Conservation (phyloP, 345 rosid genomes). For the Isatis tinctoria region DNA sequence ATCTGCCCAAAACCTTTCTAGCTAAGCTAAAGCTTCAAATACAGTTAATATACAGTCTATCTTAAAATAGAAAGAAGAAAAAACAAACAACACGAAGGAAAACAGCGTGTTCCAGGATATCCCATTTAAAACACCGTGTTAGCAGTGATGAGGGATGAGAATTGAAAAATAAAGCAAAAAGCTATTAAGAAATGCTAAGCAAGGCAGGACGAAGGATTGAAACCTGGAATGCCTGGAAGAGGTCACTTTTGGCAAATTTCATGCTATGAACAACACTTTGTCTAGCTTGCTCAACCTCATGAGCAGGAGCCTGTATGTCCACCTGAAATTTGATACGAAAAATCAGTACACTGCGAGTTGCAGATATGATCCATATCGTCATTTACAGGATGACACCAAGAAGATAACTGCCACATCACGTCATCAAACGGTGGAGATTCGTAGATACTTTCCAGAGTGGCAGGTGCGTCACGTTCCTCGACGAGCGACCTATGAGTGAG, state of each 20-base stretch:
- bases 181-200: not conserved
- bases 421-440: slow-evolving; percentile 93
- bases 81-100: no score
- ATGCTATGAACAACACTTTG: slow-evolving; percentile 96
- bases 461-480: slow-evolving; percentile 86
- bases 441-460: slow-evolving; percentile 56
- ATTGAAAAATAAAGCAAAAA: not conserved
- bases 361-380: not conserved
- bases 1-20: no score
- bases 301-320: slow-evolving; percentile 95
- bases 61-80: no score
- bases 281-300: slow-evolving; percentile 90
- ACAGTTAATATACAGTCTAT: no score
- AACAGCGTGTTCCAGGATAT: not conserved
- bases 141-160: not conserved
- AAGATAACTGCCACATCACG: slow-evolving; percentile 38
- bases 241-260: slow-evolving; percentile 90
- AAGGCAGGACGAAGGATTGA: not conserved
- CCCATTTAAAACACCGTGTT: not conserved
- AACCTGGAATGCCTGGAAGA: slow-evolving; percentile 93
- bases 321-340: slow-evolving; percentile 42
- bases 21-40: no score
- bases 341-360: not conserved
- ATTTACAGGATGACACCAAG: not conserved
- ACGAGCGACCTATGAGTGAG: slow-evolving; percentile 81